phyloP scores from a whole-genome alignment of 164 flowering plant species.

The Brasenia schreberi region DNA sequence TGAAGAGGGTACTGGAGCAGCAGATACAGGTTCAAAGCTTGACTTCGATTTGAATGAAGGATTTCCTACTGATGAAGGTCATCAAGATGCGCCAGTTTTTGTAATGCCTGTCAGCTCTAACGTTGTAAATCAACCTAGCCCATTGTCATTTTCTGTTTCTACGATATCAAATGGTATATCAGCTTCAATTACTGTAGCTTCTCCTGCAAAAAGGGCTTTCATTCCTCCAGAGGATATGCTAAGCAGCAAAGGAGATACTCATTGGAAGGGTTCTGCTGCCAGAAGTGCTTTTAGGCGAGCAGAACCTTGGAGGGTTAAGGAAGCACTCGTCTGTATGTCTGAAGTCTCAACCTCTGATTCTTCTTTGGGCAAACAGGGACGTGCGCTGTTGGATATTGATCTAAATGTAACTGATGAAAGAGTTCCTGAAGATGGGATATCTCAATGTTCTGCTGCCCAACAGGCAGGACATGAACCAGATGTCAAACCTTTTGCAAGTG shows the following conservation, averaged over 20 bases:
- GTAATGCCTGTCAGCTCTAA: slow-evolving; percentile 10
- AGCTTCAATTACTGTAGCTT: slow-evolving; percentile 67
- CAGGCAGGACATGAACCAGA: slow-evolving; percentile 6
- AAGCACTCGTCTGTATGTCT: slow-evolving; percentile 19
- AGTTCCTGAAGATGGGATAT: slow-evolving; percentile 34
- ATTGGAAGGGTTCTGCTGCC: slow-evolving; percentile 99
- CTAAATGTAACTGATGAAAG: slow-evolving; percentile 75
- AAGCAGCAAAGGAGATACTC: slow-evolving; percentile 37
- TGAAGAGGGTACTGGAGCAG: slow-evolving; percentile 14
- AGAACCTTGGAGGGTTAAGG: slow-evolving; percentile 62
- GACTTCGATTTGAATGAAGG: slow-evolving; percentile 94
- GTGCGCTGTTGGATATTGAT: slow-evolving; percentile 59
- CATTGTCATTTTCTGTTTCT: slow-evolving; percentile 19
- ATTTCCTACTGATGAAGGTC: slow-evolving; percentile 55
- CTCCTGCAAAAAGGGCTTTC: slow-evolving; percentile 86
- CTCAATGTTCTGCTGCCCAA: slow-evolving; percentile 16
- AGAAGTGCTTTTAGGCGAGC: slow-evolving; percentile 98
- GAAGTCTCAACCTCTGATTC: slow-evolving; percentile 17
- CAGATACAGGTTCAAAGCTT: slow-evolving; percentile 29
- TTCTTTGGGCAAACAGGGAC: slow-evolving; percentile 28
- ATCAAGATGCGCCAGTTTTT: slow-evolving; percentile 23
- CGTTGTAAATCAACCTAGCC: background rate
- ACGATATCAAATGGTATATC: slow-evolving; percentile 18
- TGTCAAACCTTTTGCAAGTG: background rate
- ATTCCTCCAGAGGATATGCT: slow-evolving; percentile 59